Percentiles rank a stretch among this genome's conserved stretches.
phyloP scores from a whole-genome alignment of 2,329 filamentous ascomycete species.

The Microsporum audouinii region DNA sequence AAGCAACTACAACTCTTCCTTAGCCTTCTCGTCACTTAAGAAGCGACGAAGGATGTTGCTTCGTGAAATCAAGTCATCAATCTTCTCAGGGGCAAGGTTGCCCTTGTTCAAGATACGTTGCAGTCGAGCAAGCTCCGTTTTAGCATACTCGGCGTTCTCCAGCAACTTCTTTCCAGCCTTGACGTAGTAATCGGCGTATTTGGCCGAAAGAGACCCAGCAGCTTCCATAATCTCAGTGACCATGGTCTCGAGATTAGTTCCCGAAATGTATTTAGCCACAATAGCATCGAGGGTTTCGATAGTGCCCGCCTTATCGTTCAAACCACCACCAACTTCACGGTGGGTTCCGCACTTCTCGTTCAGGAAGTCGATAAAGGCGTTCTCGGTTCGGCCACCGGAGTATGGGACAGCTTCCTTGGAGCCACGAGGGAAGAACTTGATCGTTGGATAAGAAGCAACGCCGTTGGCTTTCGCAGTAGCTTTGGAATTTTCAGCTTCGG shows the following conservation, averaged over 20 bases:
- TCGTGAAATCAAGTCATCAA: conserved; percentile 76
- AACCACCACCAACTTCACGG: conserved; percentile 66
- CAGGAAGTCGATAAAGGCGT: conserved; percentile 65
- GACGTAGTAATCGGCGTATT: conserved; percentile 89
- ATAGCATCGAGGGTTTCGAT: conserved; percentile 67
- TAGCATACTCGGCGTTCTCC: conserved; percentile 63
- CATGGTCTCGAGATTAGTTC: conserved; percentile 52
- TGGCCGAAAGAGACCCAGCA: conserved; percentile 56
- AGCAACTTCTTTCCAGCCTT: conserved; percentile 78
- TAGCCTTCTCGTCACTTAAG: conserved; percentile 44
- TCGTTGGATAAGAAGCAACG: conserved; percentile 82
- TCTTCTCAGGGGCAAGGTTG: conserved; percentile 70
- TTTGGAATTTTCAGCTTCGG: conserved; percentile 78
- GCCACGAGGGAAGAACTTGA: conserved; percentile 92
- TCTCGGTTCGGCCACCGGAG: conserved; percentile 63
- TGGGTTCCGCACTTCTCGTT: conserved; percentile 84
- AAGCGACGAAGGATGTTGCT: conserved; percentile 82
- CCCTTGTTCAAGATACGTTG: conserved; percentile 75
- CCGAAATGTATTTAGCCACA: conserved; percentile 54
- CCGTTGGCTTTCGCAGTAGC: conserved; percentile 62
- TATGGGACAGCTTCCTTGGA: conserved; percentile 62
- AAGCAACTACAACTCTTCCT: conserved; percentile 53
- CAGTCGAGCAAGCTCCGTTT: conserved; percentile 75
- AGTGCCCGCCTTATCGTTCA: conserved; percentile 69
- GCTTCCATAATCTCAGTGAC: conserved; percentile 61